Evolutionary conservation across 164 flowering plant genomes (phyloP), one percentile per base, ranked within the genome.

Genomic region (Vitis cinerea): DNA sequence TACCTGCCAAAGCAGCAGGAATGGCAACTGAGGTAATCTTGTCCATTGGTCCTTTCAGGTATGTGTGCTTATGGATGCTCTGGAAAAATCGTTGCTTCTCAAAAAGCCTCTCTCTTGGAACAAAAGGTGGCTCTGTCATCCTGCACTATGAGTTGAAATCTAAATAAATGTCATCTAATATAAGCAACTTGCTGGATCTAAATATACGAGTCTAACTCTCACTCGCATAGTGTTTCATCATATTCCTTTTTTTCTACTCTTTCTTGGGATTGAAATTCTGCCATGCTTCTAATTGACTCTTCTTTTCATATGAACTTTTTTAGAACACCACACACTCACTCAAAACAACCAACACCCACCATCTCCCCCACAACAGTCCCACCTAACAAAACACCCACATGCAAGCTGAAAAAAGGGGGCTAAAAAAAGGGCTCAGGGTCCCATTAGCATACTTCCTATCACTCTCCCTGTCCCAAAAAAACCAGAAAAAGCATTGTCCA

Each of bases 21-120:
- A 90, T 90, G 65, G 87, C 87, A 60, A 90, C 96, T 4, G 96
- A 90, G 66, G 93, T 87, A 78, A 90, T 64, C 80, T 81, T 88
- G 61, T 88, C 96, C n/a, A 30, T 50, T 19, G 81, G 88, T 9
- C 91, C 92, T 78, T 88, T 87, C 60, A 90, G 77, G 66, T 90
- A 77, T 0, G 89, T 88, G 66, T 86, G 86, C 57, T 86, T 90
- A 51, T 83, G 86, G 66, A 88, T 68, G 77, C 72, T 86, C 68
- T 88, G 96, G 71, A 75, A 88, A 59, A 56, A 74, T 66, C 77
- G 83, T 65, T 88, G 96, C 85, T 84, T 84, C 85, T 85, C 75
- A n/a, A 81, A 0, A 63, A 90, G 82, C 82, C 69, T 81, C 75
- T 87, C 96, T 64, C 96, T 71, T 4, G 90, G 89, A 37, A 74